Percentiles rank a stretch among this genome's conserved stretches.
These are phyloP conservation scores for Rubia yunnanensis DNA, from an alignment of 257 asterid species.

Conservation along the genomic window DNA sequence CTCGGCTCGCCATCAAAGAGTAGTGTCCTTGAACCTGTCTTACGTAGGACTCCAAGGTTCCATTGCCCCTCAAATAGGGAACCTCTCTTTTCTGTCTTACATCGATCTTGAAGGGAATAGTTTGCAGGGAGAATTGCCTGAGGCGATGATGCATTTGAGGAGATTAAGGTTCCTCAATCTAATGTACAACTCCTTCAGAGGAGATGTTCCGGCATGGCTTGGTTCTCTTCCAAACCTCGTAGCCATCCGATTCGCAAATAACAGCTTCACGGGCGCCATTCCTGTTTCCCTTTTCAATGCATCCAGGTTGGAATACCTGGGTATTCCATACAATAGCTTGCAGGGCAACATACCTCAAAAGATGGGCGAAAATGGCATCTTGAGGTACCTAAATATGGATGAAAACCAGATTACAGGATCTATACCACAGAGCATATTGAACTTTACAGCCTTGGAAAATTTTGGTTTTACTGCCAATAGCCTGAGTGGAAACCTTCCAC, in stretches of 20 bases:
- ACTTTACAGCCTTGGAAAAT: slow-evolving; percentile 8
- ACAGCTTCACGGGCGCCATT: slow-evolving; percentile 14
- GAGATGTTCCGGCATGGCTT: slow-evolving; percentile 17
- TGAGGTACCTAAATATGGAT: background rate
- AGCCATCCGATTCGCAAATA: background rate
- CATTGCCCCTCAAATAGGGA: slow-evolving; percentile 7
- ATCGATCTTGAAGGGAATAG: slow-evolving; percentile 17
- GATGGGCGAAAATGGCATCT: background rate
- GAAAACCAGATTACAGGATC: slow-evolving; percentile 16
- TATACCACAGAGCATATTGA: slow-evolving; percentile 12
- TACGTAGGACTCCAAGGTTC: background rate
- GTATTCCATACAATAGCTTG: background rate
- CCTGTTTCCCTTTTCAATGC: slow-evolving; percentile 17
- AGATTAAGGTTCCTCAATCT: slow-evolving; percentile 11
- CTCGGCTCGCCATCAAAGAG: background rate
- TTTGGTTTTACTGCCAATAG: background rate
- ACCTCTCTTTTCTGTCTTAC: slow-evolving; percentile 16
- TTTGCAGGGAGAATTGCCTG: slow-evolving; percentile 20
- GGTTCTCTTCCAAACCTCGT: slow-evolving; percentile 10
- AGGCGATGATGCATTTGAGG: background rate
- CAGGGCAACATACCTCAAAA: slow-evolving; percentile 12
- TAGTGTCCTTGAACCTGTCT: background rate
- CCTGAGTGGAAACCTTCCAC: slow-evolving; percentile 18
- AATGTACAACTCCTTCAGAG: slow-evolving; percentile 13
- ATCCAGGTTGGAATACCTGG: background rate